These are phyloP conservation scores for Pythium coloratum DNA, from an alignment of 352 stramenopile species.

Conservation along the genomic window DNA sequence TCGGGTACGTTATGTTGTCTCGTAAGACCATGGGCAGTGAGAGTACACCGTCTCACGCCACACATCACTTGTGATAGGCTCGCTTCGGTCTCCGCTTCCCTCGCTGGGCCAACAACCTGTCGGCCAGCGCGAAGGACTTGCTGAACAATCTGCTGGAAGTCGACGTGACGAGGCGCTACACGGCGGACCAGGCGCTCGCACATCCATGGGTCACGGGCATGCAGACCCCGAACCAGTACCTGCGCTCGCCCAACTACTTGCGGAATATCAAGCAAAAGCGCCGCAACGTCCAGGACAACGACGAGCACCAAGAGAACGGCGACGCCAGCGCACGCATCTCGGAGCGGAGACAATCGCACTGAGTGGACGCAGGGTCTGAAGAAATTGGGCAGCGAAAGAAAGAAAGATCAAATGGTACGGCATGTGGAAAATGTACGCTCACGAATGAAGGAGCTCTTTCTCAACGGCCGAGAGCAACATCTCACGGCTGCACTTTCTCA, in stretches of 20 bases:
- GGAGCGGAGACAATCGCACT: constrained; percentile 68
- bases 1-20: constrained; percentile 35
- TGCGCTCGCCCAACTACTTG: constrained; percentile 87
- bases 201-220: constrained; percentile 88
- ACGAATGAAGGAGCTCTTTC: neutral
- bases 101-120: constrained; percentile 89
- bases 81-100: constrained; percentile 96
- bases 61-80: constrained; percentile 33
- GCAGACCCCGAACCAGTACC: constrained; percentile 83
- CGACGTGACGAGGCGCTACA: constrained; percentile 75
- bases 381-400: neutral
- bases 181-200: constrained; percentile 75
- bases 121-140: constrained; percentile 84
- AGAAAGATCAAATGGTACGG: neutral
- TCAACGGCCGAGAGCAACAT: no score
- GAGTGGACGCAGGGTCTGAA: constrained; percentile 5
- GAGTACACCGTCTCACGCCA: neutral
- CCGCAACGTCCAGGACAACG: constrained; percentile 36
- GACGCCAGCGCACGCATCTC: constrained; percentile 32
- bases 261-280: constrained; percentile 79
- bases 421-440: neutral
- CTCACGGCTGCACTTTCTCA: constrained; percentile 4
- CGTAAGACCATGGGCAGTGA: neutral
- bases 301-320: constrained; percentile 23
- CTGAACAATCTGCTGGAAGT: constrained; percentile 83